Base-by-base conservation (phyloP, 106 monocot genomes). In the Alisma plantagoaquatica region DNA sequence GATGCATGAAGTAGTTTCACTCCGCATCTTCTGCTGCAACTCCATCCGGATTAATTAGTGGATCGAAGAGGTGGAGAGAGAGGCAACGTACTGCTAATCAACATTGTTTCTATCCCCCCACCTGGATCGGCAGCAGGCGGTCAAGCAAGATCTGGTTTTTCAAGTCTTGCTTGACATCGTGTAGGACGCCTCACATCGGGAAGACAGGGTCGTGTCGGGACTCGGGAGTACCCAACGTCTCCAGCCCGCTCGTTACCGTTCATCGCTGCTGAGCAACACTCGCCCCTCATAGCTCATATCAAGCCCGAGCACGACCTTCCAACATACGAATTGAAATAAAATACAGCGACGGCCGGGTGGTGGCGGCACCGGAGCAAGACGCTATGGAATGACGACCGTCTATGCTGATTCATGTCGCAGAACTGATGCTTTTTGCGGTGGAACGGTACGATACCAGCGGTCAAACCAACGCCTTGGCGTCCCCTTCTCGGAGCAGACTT, bases 111-210 rank as follows among this genome's bases (percentile, higher is more conserved):
- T n/a, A n/a, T 24, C 28, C 23, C 29, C 57, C 53, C 30, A 68
- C 19, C 47, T 92, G 91, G 58, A 81, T 42, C 10, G 67, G 64
- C 50, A 82, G 54, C 5, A 92, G 65, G 12, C 60, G 57, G 50
- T 82, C 82, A 47, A 92, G 81, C 29, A 92, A 86, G 30, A 92
- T 58, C 59, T 92, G 86, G 50, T 92, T 92, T 62, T 92, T 78
- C 82, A 86, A 82, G 59, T 92, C 91, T 10, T 74, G 71, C 57
- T 82, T 78, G 7, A 81, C 31, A 16, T 68, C 42, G 69, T 86
- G 91, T 78, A 91, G 81, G 4, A 64, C 57, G 16, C 78, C 78
- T 11, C 78, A 69, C 75, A 77, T 60, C 27, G 84, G 71, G 62
- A 91, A 91, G 17, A 91, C 61, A 6, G 91, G 91, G 28, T 91